Conservation (phyloP, 2,329 filamentous ascomycete genomes). For the Phyllosticta citrichinensis region DNA sequence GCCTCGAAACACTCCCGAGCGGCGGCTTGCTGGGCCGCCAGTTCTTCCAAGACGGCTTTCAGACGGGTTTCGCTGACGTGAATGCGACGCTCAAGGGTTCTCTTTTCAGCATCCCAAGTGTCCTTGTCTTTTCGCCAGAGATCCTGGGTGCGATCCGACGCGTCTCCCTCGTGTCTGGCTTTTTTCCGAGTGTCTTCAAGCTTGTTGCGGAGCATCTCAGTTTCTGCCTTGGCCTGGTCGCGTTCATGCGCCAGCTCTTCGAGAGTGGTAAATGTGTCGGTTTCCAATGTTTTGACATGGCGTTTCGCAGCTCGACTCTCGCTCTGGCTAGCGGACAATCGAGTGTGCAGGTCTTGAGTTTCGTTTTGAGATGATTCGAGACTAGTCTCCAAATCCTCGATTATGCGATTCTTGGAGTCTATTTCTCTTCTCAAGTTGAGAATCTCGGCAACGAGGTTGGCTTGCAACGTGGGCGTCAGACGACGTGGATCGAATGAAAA, state of each 20-base stretch:
- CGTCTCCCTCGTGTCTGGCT: conserved; percentile 69
- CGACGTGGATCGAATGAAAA: conserved; percentile 65
- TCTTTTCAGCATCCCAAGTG: conserved; percentile 72
- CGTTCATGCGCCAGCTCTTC: conserved; percentile 76
- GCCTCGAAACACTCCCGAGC: conserved; percentile 24
- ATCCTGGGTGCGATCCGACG: conserved; percentile 65
- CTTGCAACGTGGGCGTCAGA: conserved; percentile 91
- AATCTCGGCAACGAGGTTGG: conserved; percentile 90
- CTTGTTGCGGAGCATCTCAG: conserved; percentile 62
- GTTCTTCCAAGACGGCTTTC: conserved; percentile 75
- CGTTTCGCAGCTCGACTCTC: conserved; percentile 74
- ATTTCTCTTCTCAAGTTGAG: conserved; percentile 76
- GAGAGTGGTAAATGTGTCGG: conserved; percentile 75
- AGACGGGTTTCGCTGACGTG: conserved; percentile 85
- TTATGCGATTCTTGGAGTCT: conserved; percentile 77
- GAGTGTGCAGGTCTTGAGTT: conserved; percentile 58
- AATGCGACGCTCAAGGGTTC: conserved; percentile 71
- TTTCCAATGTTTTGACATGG: conserved; percentile 78
- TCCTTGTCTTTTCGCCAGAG: conserved; percentile 80
- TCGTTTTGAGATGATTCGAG: conserved; percentile 64
- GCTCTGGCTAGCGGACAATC: conserved; percentile 54
- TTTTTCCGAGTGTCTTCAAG: conserved; percentile 72
- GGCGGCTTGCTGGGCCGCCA: conserved; percentile 56
- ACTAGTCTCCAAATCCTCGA: conserved; percentile 71
- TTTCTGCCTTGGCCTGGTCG: conserved; percentile 68